Base-by-base conservation (phyloP, 2,329 filamentous ascomycete species). In the Ilyonectria mors-panacis region DNA sequence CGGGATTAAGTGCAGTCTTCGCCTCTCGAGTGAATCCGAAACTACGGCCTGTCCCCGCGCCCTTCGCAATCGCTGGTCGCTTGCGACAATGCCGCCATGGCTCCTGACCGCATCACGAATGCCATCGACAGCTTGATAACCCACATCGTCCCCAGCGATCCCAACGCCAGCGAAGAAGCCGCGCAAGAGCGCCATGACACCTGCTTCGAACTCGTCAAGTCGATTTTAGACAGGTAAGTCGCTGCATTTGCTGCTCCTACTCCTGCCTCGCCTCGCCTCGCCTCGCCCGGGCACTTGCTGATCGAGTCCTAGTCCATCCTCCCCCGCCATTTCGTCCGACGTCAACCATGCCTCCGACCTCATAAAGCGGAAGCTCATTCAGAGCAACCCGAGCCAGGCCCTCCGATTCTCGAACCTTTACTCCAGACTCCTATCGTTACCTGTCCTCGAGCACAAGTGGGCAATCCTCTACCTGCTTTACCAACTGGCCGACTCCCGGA, bases 361-460 rank as follows among this genome's bases (percentile, higher is more conserved):
- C 75, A 98, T 99, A 80, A 96, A 95, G 84, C 90, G 93, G 78
- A 94, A 93, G 81, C 86, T 99, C 70, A 89, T 97, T 65, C 90
- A 93, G 74, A 92, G 91, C 73, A 93, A 94, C 76, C 89, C 89
- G 51, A 92, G 88, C 70, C 93, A 95, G 80, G 94, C 95, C 4
- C 86, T 95, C 21, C 89, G 92, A 68, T 97, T 98, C 81, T 92
- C 94, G 26, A 97, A 97, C 77, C 88, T 99, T 30, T 97, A 98
- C 81, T 94, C 94, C 37, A 89, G 94, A 63, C 88, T 99, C 19
- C 86, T 98, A 28, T 93, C 94, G n/a, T 90, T 98, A 71, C 95
- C 95, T 0, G 95, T 98, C 6, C 87, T 99, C 50, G 93, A 93
- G 76, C 93, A 97, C 81, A 99, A 99, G 87, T 98, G 95, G 94